Conservation (phyloP, 1,139 yeast genomes). For the Protomyces inundatus region DNA sequence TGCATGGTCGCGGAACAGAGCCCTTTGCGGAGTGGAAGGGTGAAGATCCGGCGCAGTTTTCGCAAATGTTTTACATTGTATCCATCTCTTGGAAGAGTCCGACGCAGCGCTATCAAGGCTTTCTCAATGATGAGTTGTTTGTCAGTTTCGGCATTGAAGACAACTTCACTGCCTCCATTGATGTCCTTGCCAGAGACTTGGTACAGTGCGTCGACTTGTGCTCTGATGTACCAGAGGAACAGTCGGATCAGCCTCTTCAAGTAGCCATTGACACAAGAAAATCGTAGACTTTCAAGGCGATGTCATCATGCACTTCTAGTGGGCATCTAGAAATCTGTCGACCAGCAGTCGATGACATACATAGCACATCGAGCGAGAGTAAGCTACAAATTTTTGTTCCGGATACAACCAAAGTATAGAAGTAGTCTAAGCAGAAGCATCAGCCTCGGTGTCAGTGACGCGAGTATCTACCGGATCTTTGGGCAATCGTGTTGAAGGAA, state of each 20-base stretch:
- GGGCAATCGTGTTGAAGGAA: too few relatives aligned
- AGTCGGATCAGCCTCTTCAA: neutral
- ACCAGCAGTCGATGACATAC: too few relatives aligned
- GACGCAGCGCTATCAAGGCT: conserved; percentile 14
- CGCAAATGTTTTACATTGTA: conserved; percentile 19
- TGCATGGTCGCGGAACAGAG: conserved; percentile 17
- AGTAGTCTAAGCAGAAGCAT: too few relatives aligned
- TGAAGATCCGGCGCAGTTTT: neutral
- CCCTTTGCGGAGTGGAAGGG: conserved; percentile 2
- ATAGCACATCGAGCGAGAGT: too few relatives aligned
- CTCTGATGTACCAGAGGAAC: neutral
- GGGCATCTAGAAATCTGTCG: too few relatives aligned
- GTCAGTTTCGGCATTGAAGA: conserved; percentile 9
- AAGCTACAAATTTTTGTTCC: too few relatives aligned
- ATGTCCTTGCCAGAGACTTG: neutral
- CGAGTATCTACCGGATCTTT: too few relatives aligned
- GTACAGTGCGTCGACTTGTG: neutral
- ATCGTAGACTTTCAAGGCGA: too few relatives aligned
- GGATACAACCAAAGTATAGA: too few relatives aligned
- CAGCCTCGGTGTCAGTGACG: too few relatives aligned
- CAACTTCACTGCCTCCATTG: neutral
- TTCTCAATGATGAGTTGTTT: conserved; percentile 12
- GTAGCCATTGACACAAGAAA: neutral
- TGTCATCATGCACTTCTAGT: too few relatives aligned
- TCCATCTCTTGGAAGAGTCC: conserved; percentile 3